Evolutionary conservation across 73 alveolate genomes (phyloP), one percentile per base, ranked within the genome.

Genomic region (Uronychia setigera): DNA sequence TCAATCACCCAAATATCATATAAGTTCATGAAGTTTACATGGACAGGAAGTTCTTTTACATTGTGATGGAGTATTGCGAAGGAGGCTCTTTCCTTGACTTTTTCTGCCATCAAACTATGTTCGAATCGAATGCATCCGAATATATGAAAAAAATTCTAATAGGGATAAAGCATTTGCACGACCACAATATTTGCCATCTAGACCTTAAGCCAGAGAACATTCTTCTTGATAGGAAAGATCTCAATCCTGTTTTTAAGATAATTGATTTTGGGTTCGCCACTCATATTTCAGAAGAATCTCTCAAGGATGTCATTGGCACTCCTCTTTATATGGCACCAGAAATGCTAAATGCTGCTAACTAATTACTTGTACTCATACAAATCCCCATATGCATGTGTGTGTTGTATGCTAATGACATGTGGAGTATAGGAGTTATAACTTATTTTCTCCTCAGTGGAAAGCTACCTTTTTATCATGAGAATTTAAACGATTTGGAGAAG

Each of bases 401-500:
- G n/a, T n/a, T n/a, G n/a, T n/a, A n/a, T n/a, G n/a, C n/a, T n/a
- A n/a, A n/a, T n/a, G 88, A 81, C 29, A 81, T 81, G 88, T 81
- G 88, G 88, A 81, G 88, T 31, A 58, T 81, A 1, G 88, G 88
- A 27, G 35, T 81, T 14, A 81, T 81, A 57, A 33, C 88, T 81
- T 81, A 77, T 35, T 29, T 67, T n/a, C 31, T 89, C 67, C 83
- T 89, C 5, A 35, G 87, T 60, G 95, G 95, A 27, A 57, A 60
- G 26, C 98, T 97, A 14, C 99, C 99, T 33, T 97, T 97, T 81
- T 90, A 93, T 81, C 98, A 94, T 29, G 98, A 95, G 30, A 92
- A 88, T 76, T 93, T 95, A 78, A 81, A 93, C 78, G 86, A 85
- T 59, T 80, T 96, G 19, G 95, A 93, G 83, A 92, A 93, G 28